A percentile compares a stretch with the other conserved stretches of the same genome.
These are phyloP conservation scores for Fusarium stilboides DNA, from an alignment of 2,329 filamentous ascomycete species.

Conservation along the genomic window DNA sequence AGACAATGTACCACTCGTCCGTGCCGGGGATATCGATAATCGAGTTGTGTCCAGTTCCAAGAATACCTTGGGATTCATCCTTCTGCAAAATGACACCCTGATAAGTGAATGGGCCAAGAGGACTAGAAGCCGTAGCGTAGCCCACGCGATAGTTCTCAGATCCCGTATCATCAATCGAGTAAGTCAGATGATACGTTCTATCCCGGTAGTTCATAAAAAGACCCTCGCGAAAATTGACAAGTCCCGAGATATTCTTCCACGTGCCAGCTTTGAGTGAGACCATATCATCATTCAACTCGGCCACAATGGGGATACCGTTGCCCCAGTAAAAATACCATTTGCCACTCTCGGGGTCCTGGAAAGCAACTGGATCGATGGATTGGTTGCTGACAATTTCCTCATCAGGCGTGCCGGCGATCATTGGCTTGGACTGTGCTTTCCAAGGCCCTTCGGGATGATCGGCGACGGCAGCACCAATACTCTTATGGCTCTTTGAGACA, in stretches of 20 bases:
- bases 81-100: conserved; percentile 62
- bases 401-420: conserved; percentile 61
- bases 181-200: conserved; percentile 64
- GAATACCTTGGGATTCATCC: conserved; percentile 58
- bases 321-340: conserved; percentile 76
- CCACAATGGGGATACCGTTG: conserved; percentile 59
- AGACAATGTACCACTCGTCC: conserved; percentile 66
- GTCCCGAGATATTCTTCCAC: conserved; percentile 55
- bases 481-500: conserved; percentile 64
- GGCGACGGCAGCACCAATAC: conserved; percentile 73
- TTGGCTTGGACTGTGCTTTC: conserved; percentile 65
- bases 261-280: conserved; percentile 56
- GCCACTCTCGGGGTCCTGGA: conserved; percentile 71
- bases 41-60: conserved; percentile 63
- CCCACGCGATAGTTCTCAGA: conserved; percentile 63
- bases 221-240: conserved; percentile 60
- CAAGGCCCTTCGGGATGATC: conserved; percentile 73
- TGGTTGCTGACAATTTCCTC: conserved; percentile 58
- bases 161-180: conserved; percentile 64
- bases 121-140: conserved; percentile 59
- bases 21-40: conserved; percentile 63
- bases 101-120: conserved; percentile 62
- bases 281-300: conserved; percentile 63
- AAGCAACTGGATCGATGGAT: conserved; percentile 74
- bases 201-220: conserved; percentile 61